A percentile compares a stretch with the other conserved stretches of the same genome.
phyloP scores from a whole-genome alignment of 257 asterid genomes.

The Primulina eburnea region DNA sequence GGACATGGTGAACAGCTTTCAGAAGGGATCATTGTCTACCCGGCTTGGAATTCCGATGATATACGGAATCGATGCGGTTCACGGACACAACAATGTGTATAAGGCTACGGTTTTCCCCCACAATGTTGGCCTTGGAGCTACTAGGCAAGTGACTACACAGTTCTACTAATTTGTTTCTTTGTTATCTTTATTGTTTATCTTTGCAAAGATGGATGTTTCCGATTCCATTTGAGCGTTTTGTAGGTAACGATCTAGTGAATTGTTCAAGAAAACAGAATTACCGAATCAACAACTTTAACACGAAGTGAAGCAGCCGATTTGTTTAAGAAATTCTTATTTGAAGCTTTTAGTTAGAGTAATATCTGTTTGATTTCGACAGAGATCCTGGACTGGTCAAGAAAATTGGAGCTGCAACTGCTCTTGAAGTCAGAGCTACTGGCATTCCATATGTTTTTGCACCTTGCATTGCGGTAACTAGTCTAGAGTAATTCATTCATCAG shows the following conservation, averaged over 20 bases:
- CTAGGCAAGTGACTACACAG: constrained; percentile 28
- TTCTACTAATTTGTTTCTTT: background rate
- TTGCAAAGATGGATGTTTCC: too few relatives aligned
- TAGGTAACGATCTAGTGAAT: background rate
- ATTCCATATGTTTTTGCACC: constrained; percentile 21
- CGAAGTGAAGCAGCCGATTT: background rate
- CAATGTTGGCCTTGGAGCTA: constrained; percentile 44
- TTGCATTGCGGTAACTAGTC: constrained; percentile 20
- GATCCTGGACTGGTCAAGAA: constrained; percentile 21
- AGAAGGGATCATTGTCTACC: constrained; percentile 33
- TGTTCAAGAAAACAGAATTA: background rate
- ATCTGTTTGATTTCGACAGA: constrained; percentile 4
- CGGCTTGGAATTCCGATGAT: constrained; percentile 47
- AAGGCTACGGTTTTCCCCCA: constrained; percentile 47
- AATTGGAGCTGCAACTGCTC: constrained; percentile 25
- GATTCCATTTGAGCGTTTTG: too few relatives aligned
- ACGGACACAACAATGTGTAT: constrained; percentile 40
- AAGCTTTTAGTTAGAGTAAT: background rate
- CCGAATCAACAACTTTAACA: too few relatives aligned
- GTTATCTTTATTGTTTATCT: too few relatives aligned
- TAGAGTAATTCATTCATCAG: too few relatives aligned
- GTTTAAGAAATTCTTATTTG: background rate
- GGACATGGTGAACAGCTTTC: constrained; percentile 44
- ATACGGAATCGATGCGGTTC: constrained; percentile 49
- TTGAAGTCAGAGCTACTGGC: constrained; percentile 27